Percentiles rank a stretch among this genome's conserved stretches.
Conservation (phyloP, 306 rosid genomes). For the Rosa chinensis region DNA sequence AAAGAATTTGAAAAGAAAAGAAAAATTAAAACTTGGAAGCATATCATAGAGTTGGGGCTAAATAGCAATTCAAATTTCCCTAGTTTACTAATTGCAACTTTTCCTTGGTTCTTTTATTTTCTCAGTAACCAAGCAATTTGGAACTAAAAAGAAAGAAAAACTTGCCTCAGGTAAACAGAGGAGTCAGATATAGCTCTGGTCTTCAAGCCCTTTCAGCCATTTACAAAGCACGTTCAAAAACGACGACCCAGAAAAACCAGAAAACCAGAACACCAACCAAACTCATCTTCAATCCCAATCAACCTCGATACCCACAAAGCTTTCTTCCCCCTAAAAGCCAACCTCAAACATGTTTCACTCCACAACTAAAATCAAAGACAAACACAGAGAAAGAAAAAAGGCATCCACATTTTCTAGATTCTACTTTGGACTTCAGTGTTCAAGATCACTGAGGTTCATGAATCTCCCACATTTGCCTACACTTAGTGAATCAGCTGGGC, state of each 20-base stretch:
- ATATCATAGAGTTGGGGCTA: not conserved
- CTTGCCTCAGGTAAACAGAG: conserved; percentile 36
- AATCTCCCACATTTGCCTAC: not conserved
- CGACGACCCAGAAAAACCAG: conserved; percentile 18
- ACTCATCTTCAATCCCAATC: conserved; percentile 13
- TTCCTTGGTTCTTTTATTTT: not conserved
- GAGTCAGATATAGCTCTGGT: conserved; percentile 23
- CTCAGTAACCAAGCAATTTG: conserved; percentile 20
- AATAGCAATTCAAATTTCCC: conserved; percentile 7
- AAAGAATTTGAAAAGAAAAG: not conserved
- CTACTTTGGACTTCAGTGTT: not conserved
- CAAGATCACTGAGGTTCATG: not conserved
- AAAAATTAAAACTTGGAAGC: conserved; percentile 4
- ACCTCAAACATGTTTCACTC: not conserved
- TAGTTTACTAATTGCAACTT: not conserved
- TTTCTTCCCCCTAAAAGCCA: not conserved
- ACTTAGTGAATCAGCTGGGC: not conserved
- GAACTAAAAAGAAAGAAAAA: not conserved
- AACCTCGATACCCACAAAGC: conserved; percentile 24
- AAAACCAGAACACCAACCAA: not conserved
- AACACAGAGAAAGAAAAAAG: not conserved
- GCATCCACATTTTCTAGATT: not conserved
- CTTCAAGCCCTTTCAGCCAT: conserved; percentile 30
- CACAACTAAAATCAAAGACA: not conserved
- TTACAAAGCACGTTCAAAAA: conserved; percentile 8